Percentiles rank a stretch among this genome's conserved stretches.
Evolutionary conservation across 108 stramenopile genomes (phyloP).

Genomic region (Hondaea fermentalgiana): DNA sequence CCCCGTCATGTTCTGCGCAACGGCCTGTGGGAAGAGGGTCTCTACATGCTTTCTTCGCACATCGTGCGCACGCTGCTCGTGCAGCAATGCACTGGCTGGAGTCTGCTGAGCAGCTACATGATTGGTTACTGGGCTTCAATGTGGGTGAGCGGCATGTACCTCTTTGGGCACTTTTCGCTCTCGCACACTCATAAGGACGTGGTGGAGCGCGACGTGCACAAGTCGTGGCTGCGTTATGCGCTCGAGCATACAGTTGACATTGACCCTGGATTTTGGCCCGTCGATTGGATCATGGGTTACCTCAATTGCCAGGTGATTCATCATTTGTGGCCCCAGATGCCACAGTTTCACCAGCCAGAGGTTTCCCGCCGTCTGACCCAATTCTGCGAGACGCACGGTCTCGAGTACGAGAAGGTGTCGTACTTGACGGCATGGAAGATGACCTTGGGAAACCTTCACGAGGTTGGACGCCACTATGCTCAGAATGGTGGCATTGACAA

Average conservation of each 20-base stretch:
- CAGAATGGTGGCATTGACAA: background rate
- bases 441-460: background rate
- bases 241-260: constrained; percentile 30
- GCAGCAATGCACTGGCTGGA: background rate
- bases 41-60: background rate
- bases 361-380: constrained; percentile 72
- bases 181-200: constrained; percentile 28
- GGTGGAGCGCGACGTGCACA: constrained; percentile 4
- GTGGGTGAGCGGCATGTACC: constrained; percentile 18
- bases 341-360: constrained; percentile 79
- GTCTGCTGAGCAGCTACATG: background rate
- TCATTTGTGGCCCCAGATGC: constrained; percentile 92
- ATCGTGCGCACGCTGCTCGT: background rate
- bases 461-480: background rate
- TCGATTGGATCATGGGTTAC: constrained; percentile 97
- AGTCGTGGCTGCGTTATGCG: constrained; percentile 28
- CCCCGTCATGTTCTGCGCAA: constrained; percentile 25
- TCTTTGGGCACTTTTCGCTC: constrained; percentile 31
- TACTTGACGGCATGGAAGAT: background rate
- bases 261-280: constrained; percentile 69
- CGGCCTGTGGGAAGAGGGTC: background rate
- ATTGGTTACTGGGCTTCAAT: background rate
- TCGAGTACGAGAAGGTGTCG: constrained; percentile 51
- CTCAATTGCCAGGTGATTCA: constrained; percentile 97
- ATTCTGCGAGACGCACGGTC: constrained; percentile 96